Percentiles rank a stretch among this genome's conserved stretches.
Conservation (phyloP, 257 asterid species). For the Mentha longifolia region DNA sequence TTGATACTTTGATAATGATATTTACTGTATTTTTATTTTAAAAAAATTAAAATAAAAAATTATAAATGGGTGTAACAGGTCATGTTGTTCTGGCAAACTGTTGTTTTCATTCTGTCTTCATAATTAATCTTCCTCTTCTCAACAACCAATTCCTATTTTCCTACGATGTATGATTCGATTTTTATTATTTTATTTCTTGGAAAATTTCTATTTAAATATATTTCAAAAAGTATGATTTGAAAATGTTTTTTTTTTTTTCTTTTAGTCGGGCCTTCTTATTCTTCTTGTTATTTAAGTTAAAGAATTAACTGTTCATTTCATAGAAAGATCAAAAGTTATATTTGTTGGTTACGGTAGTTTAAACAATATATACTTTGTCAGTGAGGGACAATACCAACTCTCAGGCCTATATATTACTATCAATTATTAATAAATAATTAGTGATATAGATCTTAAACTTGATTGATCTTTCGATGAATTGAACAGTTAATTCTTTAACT, state of each 20-base stretch:
- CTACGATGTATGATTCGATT: background rate
- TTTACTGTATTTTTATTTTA: too few species aligned
- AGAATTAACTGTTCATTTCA: too few species aligned
- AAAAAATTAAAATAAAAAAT: too few species aligned
- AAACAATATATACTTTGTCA: background rate
- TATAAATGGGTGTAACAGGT: background rate
- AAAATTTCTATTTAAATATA: background rate
- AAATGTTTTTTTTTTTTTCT: too few species aligned
- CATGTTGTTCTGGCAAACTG: slow-evolving; percentile 14
- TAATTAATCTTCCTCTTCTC: background rate
- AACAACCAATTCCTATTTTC: background rate
- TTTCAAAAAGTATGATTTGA: background rate
- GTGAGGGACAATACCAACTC: background rate
- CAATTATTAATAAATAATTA: too few species aligned
- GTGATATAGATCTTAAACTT: too few species aligned
- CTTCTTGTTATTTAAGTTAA: background rate
- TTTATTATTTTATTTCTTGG: background rate
- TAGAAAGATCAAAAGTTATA: too few species aligned
- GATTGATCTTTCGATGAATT: too few species aligned
- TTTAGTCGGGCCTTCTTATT: background rate
- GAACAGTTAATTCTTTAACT: too few species aligned
- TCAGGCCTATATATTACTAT: too few species aligned
- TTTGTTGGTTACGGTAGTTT: slow-evolving; percentile 14
- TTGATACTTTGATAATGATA: background rate
- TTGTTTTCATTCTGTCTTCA: slow-evolving; percentile 8